A percentile compares a stretch with the other conserved stretches of the same genome.
Conservation (phyloP, 495 filamentous ascomycete genomes). For the Aeminium ludgeri region DNA sequence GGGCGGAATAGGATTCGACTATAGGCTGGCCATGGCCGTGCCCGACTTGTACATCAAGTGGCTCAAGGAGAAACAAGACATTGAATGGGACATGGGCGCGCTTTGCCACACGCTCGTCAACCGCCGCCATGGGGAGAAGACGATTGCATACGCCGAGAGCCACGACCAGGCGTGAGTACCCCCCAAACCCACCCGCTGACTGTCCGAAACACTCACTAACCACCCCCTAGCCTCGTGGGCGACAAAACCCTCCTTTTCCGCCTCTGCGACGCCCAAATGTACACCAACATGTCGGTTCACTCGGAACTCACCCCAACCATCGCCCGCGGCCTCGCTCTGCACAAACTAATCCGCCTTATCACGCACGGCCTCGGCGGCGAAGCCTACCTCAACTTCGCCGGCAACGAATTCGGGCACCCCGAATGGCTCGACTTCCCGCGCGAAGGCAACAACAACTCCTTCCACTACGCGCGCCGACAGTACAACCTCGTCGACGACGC, state of each 20-base stretch:
- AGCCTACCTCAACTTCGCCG: conserved; percentile 95
- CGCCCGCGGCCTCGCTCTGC: conserved; percentile 73
- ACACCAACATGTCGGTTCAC: conserved; percentile 89
- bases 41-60: conserved; percentile 99
- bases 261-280: conserved; percentile 92
- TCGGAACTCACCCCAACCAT: conserved; percentile 76
- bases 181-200: not conserved
- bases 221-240: conserved; percentile 57
- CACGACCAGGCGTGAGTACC: conserved; percentile 89
- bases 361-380: conserved; percentile 93
- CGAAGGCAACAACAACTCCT: conserved; percentile 84
- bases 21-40: conserved; percentile 92
- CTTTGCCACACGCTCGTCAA: conserved; percentile 81
- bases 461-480: conserved; percentile 91
- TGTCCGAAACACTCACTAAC: conserved; percentile 22
- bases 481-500: conserved; percentile 81
- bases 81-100: conserved; percentile 80
- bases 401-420: conserved; percentile 96
- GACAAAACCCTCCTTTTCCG: conserved; percentile 96
- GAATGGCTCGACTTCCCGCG: conserved; percentile 99
- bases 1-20: conserved; percentile 91
- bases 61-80: conserved; percentile 80
- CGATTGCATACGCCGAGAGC: conserved; percentile 91
- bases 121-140: conserved; percentile 90
- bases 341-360: conserved; percentile 92